Conservation (phyloP, 2,329 filamentous ascomycete species). For the Alternaria incomplexa region DNA sequence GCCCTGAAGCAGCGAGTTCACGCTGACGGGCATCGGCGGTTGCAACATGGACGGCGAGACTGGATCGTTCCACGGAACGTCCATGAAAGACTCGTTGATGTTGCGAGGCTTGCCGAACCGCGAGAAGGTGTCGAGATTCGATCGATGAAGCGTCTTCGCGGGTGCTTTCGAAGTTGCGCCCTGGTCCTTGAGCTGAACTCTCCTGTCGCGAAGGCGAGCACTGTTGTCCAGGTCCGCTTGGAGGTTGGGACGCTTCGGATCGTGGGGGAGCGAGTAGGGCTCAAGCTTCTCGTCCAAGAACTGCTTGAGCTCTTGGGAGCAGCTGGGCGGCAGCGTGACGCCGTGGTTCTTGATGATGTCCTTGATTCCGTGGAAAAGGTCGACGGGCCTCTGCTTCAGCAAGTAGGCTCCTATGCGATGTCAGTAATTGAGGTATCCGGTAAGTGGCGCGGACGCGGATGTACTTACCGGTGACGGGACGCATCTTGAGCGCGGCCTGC, state of each 20-base stretch:
- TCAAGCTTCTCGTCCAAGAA: neutral
- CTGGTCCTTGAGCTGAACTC: neutral
- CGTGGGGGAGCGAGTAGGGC: neutral
- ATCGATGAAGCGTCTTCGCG: neutral
- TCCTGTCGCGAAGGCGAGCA: neutral
- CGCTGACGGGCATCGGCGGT: no score
- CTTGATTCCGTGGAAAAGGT: no score
- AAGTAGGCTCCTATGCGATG: neutral
- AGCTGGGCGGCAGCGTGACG: neutral
- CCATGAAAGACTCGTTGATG: neutral
- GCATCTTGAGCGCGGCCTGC: neutral
- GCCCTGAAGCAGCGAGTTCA: no score
- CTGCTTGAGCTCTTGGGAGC: neutral
- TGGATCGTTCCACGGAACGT: neutral
- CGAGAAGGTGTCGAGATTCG: neutral
- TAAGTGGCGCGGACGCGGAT: neutral
- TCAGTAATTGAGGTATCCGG: neutral
- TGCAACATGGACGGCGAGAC: no score
- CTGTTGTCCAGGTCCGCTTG: neutral
- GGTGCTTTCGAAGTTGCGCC: neutral
- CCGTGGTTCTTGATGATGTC: neutral
- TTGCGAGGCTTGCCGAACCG: no score
- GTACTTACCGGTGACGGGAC: neutral
- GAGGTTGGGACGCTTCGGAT: neutral
- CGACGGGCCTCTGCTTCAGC: neutral